Base-by-base conservation (phyloP, 805 yeast species). In the Candida dajiaensis region DNA sequence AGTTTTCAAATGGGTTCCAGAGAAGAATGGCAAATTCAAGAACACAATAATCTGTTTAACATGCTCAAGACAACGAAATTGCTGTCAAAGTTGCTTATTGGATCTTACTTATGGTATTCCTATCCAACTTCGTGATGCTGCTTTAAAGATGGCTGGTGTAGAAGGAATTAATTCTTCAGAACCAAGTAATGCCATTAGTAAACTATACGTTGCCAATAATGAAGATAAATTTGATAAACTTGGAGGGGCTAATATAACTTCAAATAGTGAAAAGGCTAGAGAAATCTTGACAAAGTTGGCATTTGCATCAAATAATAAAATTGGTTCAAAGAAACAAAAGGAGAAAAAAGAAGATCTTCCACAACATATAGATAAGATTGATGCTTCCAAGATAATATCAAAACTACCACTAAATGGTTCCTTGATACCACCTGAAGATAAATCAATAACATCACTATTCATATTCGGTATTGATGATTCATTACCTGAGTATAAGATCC, bases 31-130 rank as follows among this genome's bases (percentile, higher is more conserved):
- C 6, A 71, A 70, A 41, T 67, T 78, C 50, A 73, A 75, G 47
- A 80, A 77, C 54, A 89, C 96, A 3, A 64, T 79, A 2, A 78
- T 92, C 18, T 92, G 99, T 66, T 61, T 68, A 31, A 80, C 90
- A 0, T 92, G 99, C 68, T 81, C 97, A 0, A 70, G 81, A 38
- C 79, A 83, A 39, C 75, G 83, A 49, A 84, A 87, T 65, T 84
- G 95, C 56, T 92, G 99, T 61, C 98, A 94, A 63, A 69, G 81
- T 21, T 92, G 99, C 63, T 76, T 89, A 78, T 63, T 85, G 29
- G 98, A 92, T 66, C 67, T 90, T 38, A 78, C 83, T 25, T 86
- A 81, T 67, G 87, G 89, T 4, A 78, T 94, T n/a, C 88, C 96
- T 0, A 62, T 89, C 16, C 78, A 81, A 11, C 67, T 89, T 7